Evolutionary conservation across 2,329 filamentous ascomycete species (phyloP), one percentile per base, ranked within the genome.

Genomic region (Monosporascus sp.): DNA sequence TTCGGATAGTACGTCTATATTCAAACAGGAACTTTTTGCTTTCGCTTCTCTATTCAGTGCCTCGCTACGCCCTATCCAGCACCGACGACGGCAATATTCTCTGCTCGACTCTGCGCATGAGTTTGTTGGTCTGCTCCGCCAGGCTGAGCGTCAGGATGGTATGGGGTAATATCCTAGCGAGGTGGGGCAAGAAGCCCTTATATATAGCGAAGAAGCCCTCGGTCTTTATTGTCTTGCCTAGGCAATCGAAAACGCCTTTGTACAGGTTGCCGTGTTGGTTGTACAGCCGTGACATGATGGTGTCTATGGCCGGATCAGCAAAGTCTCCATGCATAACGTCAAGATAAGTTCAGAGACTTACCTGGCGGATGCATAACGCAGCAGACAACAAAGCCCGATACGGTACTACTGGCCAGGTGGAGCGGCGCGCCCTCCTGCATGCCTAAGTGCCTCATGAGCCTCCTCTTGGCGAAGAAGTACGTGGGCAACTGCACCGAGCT

Each of bases 191-290:
- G 77, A 95, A 97, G 54, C 94, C 94, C 78, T 99, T 99, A 79
- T 99, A 99, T 54, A 99, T 89, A 56, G 94, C 94, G 47, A 97
- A 74, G 50, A 96, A 64, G 22, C 94, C 94, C 70, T 99, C 94
- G 0, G 90, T 96, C 68, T 86, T 87, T 56, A 99, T 80, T 0
- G 94, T 99, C 75, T 96, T 92, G 68, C 82, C 83, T 55, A 97
- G 73, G 69, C 94, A 99, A 73, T 99, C 94, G 58, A 96, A 89
- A 5, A 95, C 90, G 54, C 92, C 89, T 61, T 82, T 86, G 78
- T 99, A 99, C n/a, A 99, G 80, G 68, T 97, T 96, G 50, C 94
- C 94, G 57, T 92, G 96, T 71, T 99, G 94, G 76, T 99, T 99
- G 79, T 99, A 99, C 78, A 99, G 87, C 58, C 94, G 88, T 57